Evolutionary conservation across 2,329 filamentous ascomycete species (phyloP).

Genomic region (Colletotrichum sidae): DNA sequence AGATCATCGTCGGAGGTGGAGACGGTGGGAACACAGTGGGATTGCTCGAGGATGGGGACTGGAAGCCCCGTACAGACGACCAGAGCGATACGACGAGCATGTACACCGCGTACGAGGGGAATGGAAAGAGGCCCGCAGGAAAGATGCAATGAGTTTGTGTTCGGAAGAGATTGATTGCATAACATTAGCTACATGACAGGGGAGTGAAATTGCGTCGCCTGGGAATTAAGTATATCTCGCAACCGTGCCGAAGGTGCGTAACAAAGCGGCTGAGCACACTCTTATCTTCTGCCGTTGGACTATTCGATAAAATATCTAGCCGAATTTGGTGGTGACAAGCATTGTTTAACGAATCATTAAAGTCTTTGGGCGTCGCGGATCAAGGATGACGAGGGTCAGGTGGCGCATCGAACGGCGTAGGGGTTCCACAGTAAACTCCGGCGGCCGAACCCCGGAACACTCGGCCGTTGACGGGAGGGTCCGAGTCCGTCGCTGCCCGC

Average conservation of each 20-base stretch:
- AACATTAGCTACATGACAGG: too few species aligned
- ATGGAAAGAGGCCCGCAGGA: conserved; percentile 47
- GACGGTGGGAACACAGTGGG: conserved; percentile 49
- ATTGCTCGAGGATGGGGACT: conserved; percentile 39
- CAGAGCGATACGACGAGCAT: conserved; percentile 43
- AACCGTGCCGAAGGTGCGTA: conserved; percentile 1
- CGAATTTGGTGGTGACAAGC: not conserved
- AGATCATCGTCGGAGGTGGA: conserved; percentile 78
- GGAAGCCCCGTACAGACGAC: conserved; percentile 37
- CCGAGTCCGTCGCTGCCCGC: too few species aligned
- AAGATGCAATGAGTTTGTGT: conserved; percentile 16
- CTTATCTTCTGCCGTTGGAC: not conserved
- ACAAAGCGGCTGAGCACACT: not conserved
- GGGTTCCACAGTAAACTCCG: conserved; percentile 3
- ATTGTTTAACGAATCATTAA: not conserved
- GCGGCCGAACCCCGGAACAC: not conserved
- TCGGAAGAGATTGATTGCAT: not conserved
- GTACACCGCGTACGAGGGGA: conserved; percentile 43
- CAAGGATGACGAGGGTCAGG: conserved; percentile 4
- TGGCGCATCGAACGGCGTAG: conserved; percentile 9
- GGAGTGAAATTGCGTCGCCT: too few species aligned
- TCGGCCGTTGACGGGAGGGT: too few species aligned
- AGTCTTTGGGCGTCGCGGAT: conserved; percentile 14
- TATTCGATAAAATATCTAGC: not conserved
- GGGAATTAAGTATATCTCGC: not conserved